Evolutionary conservation across 441 rosid species (phyloP).

Genomic region (Euphorbia celastroides): DNA sequence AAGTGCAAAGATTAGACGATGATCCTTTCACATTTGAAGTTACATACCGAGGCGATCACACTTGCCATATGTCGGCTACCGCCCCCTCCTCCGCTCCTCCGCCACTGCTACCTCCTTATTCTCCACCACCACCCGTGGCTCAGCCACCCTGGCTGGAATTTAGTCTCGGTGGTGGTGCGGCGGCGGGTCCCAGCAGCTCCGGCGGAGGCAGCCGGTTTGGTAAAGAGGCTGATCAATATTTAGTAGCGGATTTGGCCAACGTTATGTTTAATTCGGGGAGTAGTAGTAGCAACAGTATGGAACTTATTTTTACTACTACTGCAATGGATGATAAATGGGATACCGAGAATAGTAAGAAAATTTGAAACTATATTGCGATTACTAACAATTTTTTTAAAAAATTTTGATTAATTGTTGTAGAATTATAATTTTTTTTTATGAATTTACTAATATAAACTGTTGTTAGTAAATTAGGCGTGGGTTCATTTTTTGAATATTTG

Average conservation of each 20-base stretch:
- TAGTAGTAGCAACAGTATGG: conserved; percentile 57
- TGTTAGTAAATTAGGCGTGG: neutral
- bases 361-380: neutral
- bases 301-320: conserved; percentile 40
- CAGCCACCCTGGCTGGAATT: conserved; percentile 32
- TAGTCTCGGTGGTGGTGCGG: conserved; percentile 20
- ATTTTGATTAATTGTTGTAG: neutral
- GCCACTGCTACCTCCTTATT: neutral
- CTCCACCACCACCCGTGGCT: conserved; percentile 1
- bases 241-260: conserved; percentile 51
- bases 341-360: conserved; percentile 24
- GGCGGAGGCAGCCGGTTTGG: conserved; percentile 19
- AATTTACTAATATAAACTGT: neutral
- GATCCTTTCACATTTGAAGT: conserved; percentile 58
- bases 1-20: conserved; percentile 63
- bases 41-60: conserved; percentile 57
- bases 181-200: conserved; percentile 26
- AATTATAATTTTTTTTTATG: too few species aligned
- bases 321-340: conserved; percentile 28
- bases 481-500: too few species aligned
- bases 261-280: conserved; percentile 56
- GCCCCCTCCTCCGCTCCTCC: conserved; percentile 36
- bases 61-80: conserved; percentile 60
- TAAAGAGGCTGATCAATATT: conserved; percentile 27
- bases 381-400: neutral